These are phyloP conservation scores for Halophytophthora polymorphica DNA, from an alignment of 352 stramenopile genomes.

Conservation along the genomic window DNA sequence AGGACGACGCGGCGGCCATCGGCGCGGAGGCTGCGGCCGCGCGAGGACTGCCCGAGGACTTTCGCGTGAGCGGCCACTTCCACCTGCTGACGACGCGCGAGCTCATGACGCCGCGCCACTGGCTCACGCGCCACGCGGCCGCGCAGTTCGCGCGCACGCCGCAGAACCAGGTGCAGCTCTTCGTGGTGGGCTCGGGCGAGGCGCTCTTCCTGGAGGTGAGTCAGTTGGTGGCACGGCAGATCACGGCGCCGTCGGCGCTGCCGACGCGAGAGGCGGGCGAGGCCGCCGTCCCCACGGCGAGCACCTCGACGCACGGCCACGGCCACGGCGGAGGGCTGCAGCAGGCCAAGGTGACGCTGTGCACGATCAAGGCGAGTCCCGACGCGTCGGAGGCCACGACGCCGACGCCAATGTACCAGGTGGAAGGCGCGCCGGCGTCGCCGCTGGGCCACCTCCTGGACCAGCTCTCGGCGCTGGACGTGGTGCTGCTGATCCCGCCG, in stretches of 20 bases:
- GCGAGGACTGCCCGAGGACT: slow-evolving; percentile 12
- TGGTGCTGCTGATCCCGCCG: slow-evolving; percentile 69
- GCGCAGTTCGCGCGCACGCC: slow-evolving; percentile 44
- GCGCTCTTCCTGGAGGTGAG: slow-evolving; percentile 67
- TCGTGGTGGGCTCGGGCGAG: slow-evolving; percentile 73
- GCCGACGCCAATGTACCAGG: slow-evolving; percentile 30
- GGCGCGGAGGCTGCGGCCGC: too few relatives aligned
- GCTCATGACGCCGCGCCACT: slow-evolving; percentile 38
- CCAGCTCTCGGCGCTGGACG: slow-evolving; percentile 59
- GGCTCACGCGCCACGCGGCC: slow-evolving; percentile 36
- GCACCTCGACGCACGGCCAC: slow-evolving; percentile 9
- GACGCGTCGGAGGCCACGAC: slow-evolving; percentile 5
- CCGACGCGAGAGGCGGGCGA: slow-evolving; percentile 33
- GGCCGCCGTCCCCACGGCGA: slow-evolving; percentile 41
- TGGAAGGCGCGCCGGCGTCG: slow-evolving; percentile 32
- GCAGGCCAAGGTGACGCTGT: slow-evolving; percentile 72
- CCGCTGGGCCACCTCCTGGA: slow-evolving; percentile 54
- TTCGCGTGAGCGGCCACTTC: slow-evolving; percentile 55
- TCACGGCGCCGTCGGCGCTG: slow-evolving; percentile 41
- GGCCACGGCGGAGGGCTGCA: slow-evolving; percentile 19
- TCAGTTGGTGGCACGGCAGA: slow-evolving; percentile 54
- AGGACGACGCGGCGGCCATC: too few relatives aligned
- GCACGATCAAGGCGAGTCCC: slow-evolving; percentile 55
- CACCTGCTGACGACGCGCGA: slow-evolving; percentile 43
- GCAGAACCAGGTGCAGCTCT: slow-evolving; percentile 75